Conservation (phyloP, 306 rosid species). For the Nissolia schottii region DNA sequence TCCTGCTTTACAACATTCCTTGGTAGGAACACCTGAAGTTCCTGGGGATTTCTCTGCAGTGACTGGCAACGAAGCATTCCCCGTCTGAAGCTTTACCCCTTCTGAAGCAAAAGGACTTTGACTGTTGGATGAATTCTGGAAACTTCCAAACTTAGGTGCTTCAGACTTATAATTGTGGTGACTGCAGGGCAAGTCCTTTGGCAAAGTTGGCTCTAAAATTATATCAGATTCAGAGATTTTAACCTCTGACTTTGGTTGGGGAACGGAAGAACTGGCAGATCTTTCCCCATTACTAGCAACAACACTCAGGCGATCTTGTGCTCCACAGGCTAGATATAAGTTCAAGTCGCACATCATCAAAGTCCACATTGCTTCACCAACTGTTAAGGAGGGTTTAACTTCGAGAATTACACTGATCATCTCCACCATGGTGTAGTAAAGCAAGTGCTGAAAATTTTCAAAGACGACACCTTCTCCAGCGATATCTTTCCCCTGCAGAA, state of each 20-base stretch:
- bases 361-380: conserved; percentile 71
- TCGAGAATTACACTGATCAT: conserved; percentile 54
- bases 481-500: conserved; percentile 28
- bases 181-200: conserved; percentile 9
- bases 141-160: conserved; percentile 28
- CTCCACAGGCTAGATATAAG: conserved; percentile 47
- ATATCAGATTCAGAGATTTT: conserved; percentile 15
- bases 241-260: conserved; percentile 26
- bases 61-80: conserved; percentile 15
- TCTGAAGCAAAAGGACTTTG: conserved; percentile 21
- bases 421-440: conserved; percentile 52
- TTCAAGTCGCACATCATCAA: conserved; percentile 58
- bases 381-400: conserved; percentile 53
- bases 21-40: conserved; percentile 2
- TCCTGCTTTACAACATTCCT: conserved; percentile 47
- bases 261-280: background rate
- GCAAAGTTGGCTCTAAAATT: background rate
- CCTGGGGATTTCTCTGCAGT: conserved; percentile 29
- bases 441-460: conserved; percentile 41
- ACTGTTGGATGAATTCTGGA: background rate
- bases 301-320: conserved; percentile 30
- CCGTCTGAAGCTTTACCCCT: conserved; percentile 12
- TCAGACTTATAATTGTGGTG: conserved; percentile 23
- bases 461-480: conserved; percentile 19
- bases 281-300: conserved; percentile 22